Evolutionary conservation across 2,329 filamentous ascomycete species (phyloP).

Genomic region (Colletotrichum sublineola): DNA sequence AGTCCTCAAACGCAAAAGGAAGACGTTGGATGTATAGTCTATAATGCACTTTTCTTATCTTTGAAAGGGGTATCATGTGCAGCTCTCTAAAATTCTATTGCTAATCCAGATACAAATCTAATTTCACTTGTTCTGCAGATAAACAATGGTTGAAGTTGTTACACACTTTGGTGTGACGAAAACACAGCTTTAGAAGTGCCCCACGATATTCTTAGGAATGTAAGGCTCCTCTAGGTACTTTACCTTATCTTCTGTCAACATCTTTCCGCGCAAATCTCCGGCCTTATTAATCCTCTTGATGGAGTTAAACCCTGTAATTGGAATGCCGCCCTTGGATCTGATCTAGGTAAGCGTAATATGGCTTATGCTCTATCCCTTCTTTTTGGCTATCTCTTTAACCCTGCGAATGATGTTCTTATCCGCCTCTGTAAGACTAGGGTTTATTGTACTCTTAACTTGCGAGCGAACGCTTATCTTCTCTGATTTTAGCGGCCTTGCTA

Average conservation of each 20-base stretch:
- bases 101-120: background rate
- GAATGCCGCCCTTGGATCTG: constrained; percentile 30
- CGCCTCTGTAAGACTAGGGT: constrained; percentile 4
- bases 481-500: constrained; percentile 20
- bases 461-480: constrained; percentile 12
- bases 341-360: constrained; percentile 39
- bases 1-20: background rate
- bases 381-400: constrained; percentile 35
- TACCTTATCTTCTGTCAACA: constrained; percentile 29
- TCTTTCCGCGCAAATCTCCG: constrained; percentile 29
- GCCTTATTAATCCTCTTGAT: constrained; percentile 37
- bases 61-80: background rate
- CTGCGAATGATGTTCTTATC: constrained; percentile 36
- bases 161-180: too few species aligned
- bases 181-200: constrained; percentile 43
- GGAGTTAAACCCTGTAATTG: constrained; percentile 39
- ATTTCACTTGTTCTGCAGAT: background rate
- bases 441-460: background rate
- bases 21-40: background rate
- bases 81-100: background rate
- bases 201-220: constrained; percentile 42
- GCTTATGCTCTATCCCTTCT: constrained; percentile 40
- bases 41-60: background rate
- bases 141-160: too few species aligned
- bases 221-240: constrained; percentile 40